Evolutionary conservation across 805 yeast species (phyloP), one percentile per base, ranked within the genome.

Genomic region (Pichia kluyveri): DNA sequence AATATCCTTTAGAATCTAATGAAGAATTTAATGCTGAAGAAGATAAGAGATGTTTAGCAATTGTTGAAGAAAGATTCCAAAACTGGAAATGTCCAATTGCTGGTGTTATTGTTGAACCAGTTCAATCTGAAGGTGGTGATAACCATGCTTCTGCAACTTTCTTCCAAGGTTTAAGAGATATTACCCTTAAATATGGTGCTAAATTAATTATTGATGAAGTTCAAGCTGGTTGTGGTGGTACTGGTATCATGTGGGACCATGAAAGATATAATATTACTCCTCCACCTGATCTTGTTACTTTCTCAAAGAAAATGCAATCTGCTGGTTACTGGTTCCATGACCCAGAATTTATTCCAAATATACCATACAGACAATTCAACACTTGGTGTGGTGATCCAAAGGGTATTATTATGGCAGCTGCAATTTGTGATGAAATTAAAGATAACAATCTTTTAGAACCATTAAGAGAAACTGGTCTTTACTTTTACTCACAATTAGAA

Each of bases 321-420:
- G 95, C 95, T 40, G 95, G 95, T 51, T 86, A 80, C 76, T 86
- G 76, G 76, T 86, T 80, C 80, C 80, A 77, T 59, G 79, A 82
- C 68, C 80, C 84, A 43, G 82, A 80, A 59, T 69, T 86, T 51
- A 73, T 82, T 56, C 95, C 95, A 60, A 73, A 79, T 67, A 66
- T 68, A 60, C 80, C 95, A n/a, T 86, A 83, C 76, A 80, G 95
- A 67, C 95, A 86, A 73, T 86, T 86, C 77, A 86, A 86, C 80
- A 86, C 95, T 50, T 86, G 95, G 95, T 84, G 91, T 70, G 95
- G 95, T 60, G 95, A 86, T 69, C 90, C 95, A 65, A 83, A 89
- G 51, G 80, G 82, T 69, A 76, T 84, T 64, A 70, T 86, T 59
- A 72, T 87, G 58, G 85, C 90, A 48, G 81, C 83, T 60, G 80